A percentile compares a stretch with the other conserved stretches of the same genome.
Evolutionary conservation across 2,329 filamentous ascomycete genomes (phyloP).

Genomic region (Bipolaris bicolor): DNA sequence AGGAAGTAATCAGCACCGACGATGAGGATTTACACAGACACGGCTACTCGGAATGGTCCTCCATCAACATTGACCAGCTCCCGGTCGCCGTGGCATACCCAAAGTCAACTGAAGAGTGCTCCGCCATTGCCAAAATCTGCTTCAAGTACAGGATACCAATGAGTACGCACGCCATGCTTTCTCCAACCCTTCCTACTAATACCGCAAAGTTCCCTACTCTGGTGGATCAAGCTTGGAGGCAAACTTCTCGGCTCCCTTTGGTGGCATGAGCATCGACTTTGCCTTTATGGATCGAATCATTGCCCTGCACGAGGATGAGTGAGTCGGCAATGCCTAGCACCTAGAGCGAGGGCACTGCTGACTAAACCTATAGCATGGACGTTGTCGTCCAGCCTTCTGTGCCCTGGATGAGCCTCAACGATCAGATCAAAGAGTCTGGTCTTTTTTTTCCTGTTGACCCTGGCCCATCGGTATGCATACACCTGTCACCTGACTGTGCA

Average conservation of each 20-base stretch:
- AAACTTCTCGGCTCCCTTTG: slow-evolving; percentile 86
- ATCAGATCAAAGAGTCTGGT: slow-evolving; percentile 71
- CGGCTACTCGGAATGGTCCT: slow-evolving; percentile 74
- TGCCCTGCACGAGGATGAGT: slow-evolving; percentile 77
- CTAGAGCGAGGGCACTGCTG: slow-evolving; percentile 16
- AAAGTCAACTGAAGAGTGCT: slow-evolving; percentile 68
- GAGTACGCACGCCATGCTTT: slow-evolving; percentile 38
- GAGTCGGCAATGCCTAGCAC: slow-evolving; percentile 23
- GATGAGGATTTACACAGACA: slow-evolving; percentile 68
- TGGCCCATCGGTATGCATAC: slow-evolving; percentile 60
- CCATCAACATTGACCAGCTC: slow-evolving; percentile 67
- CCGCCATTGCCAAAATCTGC: slow-evolving; percentile 71
- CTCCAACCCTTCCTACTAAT: slow-evolving; percentile 1
- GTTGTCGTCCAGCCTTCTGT: slow-evolving; percentile 90
- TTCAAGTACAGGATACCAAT: slow-evolving; percentile 81
- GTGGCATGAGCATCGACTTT: slow-evolving; percentile 90
- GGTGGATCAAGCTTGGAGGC: slow-evolving; percentile 87
- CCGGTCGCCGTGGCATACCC: slow-evolving; percentile 72
- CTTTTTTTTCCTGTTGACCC: slow-evolving; percentile 93
- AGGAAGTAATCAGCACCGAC: slow-evolving; percentile 68
- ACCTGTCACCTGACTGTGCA: slow-evolving; percentile 1
- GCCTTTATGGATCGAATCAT: slow-evolving; percentile 84
- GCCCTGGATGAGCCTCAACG: slow-evolving; percentile 90
- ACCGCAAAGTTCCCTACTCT: slow-evolving; percentile 71
- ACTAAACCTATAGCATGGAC: slow-evolving; percentile 67